Evolutionary conservation across 1,284 basidiomycete species (phyloP).

Genomic region (Anthracocystis panici-leucophaei): DNA sequence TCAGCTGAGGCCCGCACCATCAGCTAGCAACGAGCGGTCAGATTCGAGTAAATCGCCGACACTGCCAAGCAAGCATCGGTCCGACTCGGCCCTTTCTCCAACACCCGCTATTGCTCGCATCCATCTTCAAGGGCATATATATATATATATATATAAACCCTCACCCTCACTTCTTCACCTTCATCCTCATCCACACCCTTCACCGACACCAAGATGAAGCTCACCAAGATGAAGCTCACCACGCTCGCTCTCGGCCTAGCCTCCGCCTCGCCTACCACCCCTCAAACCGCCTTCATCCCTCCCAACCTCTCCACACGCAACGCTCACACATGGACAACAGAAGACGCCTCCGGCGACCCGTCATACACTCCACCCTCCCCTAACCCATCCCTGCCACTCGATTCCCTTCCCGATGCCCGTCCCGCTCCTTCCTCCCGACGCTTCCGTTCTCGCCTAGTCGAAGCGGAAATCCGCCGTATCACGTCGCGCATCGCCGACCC

Average conservation of each 20-base stretch:
- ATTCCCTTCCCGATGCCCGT: constrained; percentile 42
- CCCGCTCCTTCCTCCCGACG: constrained; percentile 23
- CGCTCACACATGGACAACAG: constrained; percentile 27
- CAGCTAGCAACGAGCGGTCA: not conserved
- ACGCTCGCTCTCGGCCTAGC: constrained; percentile 25
- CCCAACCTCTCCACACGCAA: constrained; percentile 20
- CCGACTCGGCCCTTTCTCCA: constrained; percentile 15
- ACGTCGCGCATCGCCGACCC: constrained; percentile 38
- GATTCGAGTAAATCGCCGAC: not conserved
- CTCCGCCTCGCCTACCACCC: constrained; percentile 2
- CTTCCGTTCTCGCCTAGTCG: constrained; percentile 44
- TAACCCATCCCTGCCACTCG: constrained; percentile 39
- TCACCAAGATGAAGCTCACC: constrained; percentile 30
- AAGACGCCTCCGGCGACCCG: constrained; percentile 51
- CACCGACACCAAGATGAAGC: constrained; percentile 21
- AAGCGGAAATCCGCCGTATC: constrained; percentile 50
- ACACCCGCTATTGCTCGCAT: not conserved
- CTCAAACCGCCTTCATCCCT: constrained; percentile 15
- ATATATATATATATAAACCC: constrained; percentile 6
- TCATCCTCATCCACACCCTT: not conserved
- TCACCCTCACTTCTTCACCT: not conserved
- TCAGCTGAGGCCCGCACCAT: not conserved
- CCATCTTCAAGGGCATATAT: not conserved
- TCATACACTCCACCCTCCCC: constrained; percentile 25
- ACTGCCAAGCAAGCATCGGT: constrained; percentile 8